Base-by-base conservation (phyloP, 371 early-diverging fungal species). In the Rhizomucor pusillus region DNA sequence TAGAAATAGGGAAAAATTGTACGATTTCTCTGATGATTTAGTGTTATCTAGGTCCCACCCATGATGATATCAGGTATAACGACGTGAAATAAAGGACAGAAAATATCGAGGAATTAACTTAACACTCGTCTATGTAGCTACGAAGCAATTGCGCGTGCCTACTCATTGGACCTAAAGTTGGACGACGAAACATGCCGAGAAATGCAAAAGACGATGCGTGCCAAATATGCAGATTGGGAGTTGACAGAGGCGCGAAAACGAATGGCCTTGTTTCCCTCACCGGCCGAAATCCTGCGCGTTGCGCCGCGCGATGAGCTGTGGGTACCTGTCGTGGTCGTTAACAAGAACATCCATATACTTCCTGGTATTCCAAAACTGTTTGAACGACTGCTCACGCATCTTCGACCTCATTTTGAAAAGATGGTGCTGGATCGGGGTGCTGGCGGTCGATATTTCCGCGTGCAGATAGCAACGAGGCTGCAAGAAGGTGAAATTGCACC, bases 351-450 rank as follows among this genome's bases (percentile, higher is more conserved):
- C 11, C 83, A 85, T 57, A 74, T 90, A n/a, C 62, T 90, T 9
- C 91, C 91, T 0, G 90, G 90, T 0, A 72, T 90, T 29, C 89
- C 91, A 11, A 45, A 67, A 20, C 63, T 89, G 36, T 90, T 90
- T 60, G 73, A 77, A 46, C 62, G 57, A 12, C 65, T 90, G 5
- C 44, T 83, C 0, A 60, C 67, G 0, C 67, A 69, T 1, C 49
- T 79, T 2, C 56, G 52, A 22, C 72, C 73, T 1, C 60, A 62
- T 22, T 61, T 73, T 45, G 39, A 68, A 33, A 23, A 56, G 0
- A 23, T 62, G 14, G 50, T 62, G 9, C 63, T 54, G 1, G 53
- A 55, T 10, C 10, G 59, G 47, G 56, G 65, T 41, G 9, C 24
- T 0, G 14, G 47, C 47, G 52, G 61, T 36, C 20, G 58, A 35